Base-by-base conservation (phyloP, 2,329 filamentous ascomycete genomes). In the Aspergillus sclerotialis region DNA sequence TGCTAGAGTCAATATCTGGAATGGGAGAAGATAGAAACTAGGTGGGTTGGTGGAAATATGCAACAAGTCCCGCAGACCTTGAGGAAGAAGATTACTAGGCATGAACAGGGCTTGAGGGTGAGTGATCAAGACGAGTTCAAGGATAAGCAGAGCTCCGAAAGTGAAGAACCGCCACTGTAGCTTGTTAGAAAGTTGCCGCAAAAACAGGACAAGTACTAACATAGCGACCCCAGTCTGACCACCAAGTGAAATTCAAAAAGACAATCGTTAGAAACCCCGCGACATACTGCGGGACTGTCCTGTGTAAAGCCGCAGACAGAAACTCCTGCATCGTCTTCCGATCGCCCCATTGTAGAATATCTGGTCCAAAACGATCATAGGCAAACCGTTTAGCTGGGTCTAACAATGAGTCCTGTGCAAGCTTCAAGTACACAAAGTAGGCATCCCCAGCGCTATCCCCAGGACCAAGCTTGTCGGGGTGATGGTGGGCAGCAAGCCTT, bases 351-450 rank as follows among this genome's bases (percentile, higher is more conserved):
- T 59, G 56, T 9, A 82, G 60, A 13, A 89, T 72, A 17, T 78
- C 76, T 1, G 85, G 81, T 0, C 89, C 89, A 57, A 94, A 88
- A 30, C 87, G 79, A 56, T 94, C 87, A 63, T 95, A 95, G 6
- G 86, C 88, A 57, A 92, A 94, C 36, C 87, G 75, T 52, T 76
- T 80, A 1, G 78, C 79, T 2, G 84, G 77, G 53, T 92, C 79
- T n/a, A 78, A 65, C 11, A 95, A 75, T 1, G 82, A 85, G 51
- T 96, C 92, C 52, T 86, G 78, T 5, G 87, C 88, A 29, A 80
- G 69, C 67, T 89, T 90, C 50, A 96, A 73, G 51, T 84, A 79
- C 30, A 95, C 78, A 61, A 94, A 96, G 62, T 81, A 73, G 51
- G 54, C 49, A 36, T 74, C 69, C 9, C 52, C 48, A 14, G 37